These are phyloP conservation scores for Proliferodiscus dingleyae DNA, from an alignment of 2,329 filamentous ascomycete species.

Conservation along the genomic window DNA sequence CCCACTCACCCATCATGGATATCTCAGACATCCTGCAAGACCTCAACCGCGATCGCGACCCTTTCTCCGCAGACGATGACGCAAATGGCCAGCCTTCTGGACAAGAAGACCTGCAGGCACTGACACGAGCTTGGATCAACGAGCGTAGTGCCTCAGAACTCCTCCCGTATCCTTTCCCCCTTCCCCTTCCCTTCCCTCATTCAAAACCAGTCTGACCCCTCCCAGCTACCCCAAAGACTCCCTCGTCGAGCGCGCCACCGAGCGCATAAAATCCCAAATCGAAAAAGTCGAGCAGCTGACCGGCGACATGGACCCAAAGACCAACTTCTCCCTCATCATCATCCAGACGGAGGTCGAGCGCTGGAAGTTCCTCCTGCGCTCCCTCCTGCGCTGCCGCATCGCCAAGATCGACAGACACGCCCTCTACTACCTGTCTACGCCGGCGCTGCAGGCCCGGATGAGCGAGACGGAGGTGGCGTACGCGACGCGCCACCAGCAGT, in stretches of 20 bases:
- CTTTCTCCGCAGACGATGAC: conserved; percentile 17
- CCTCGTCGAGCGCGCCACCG: conserved; percentile 78
- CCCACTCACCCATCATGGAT: conserved; percentile 50
- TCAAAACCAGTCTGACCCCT: conserved; percentile 6
- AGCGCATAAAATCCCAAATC: conserved; percentile 64
- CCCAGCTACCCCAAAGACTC: conserved; percentile 60
- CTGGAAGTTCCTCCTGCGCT: conserved; percentile 88
- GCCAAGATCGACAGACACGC: conserved; percentile 81
- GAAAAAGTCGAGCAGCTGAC: conserved; percentile 71
- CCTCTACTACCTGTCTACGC: conserved; percentile 63
- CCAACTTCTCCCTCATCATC: conserved; percentile 89
- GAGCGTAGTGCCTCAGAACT: conserved; percentile 87
- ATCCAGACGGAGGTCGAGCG: conserved; percentile 94
- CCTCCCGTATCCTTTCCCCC: conserved; percentile 57
- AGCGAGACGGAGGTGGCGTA: conserved; percentile 77
- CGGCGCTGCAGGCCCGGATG: conserved; percentile 54
- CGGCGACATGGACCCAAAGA: conserved; percentile 79
- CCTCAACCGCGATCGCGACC: conserved; percentile 56
- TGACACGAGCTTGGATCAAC: conserved; percentile 90
- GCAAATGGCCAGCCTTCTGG: conserved; percentile 68
- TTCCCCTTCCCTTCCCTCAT: background rate
- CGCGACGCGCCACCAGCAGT: conserved; percentile 75
- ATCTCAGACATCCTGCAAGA: conserved; percentile 76
- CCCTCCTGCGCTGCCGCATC: conserved; percentile 74
- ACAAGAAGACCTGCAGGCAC: conserved; percentile 68